These are phyloP conservation scores for Vickermania ingenoplastis DNA, from an alignment of 208 protist species.

Conservation along the genomic window DNA sequence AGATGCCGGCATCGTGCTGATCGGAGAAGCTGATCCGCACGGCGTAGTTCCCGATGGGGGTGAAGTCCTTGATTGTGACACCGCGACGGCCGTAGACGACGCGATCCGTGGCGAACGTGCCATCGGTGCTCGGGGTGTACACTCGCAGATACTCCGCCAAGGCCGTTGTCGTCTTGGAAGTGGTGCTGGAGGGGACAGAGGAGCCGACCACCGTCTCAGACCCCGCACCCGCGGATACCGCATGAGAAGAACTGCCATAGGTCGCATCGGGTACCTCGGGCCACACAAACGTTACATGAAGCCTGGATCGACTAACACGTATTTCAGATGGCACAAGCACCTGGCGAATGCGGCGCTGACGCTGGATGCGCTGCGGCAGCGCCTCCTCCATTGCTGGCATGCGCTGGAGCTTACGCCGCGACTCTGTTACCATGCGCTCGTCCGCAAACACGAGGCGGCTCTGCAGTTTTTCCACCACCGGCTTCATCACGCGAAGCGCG, in stretches of 20 bases:
- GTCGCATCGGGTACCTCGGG: constrained; percentile 30
- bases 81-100: constrained; percentile 76
- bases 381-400: constrained; percentile 19
- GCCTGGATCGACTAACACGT: constrained; percentile 33
- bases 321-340: constrained; percentile 46
- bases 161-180: constrained; percentile 6
- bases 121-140: constrained; percentile 81
- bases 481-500: constrained; percentile 13
- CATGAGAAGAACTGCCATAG: too few species aligned
- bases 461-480: constrained; percentile 11
- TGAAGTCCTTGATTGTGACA: constrained; percentile 60
- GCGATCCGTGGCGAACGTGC: constrained; percentile 24
- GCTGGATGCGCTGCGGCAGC: constrained; percentile 48
- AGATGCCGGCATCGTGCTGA: constrained; percentile 75
- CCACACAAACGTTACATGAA: constrained; percentile 72
- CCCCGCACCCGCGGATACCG: too few species aligned
- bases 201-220: too few species aligned
- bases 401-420: constrained; percentile 29
- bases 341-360: constrained; percentile 36
- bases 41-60: constrained; percentile 78
- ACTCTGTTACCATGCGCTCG: constrained; percentile 64
- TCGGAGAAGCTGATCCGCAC: constrained; percentile 82
- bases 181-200: too few species aligned
- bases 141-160: constrained; percentile 78
- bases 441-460: constrained; percentile 19